These are phyloP conservation scores for Rhexocercosporidium sp. DNA, from an alignment of 2,329 filamentous ascomycete genomes.

Conservation along the genomic window DNA sequence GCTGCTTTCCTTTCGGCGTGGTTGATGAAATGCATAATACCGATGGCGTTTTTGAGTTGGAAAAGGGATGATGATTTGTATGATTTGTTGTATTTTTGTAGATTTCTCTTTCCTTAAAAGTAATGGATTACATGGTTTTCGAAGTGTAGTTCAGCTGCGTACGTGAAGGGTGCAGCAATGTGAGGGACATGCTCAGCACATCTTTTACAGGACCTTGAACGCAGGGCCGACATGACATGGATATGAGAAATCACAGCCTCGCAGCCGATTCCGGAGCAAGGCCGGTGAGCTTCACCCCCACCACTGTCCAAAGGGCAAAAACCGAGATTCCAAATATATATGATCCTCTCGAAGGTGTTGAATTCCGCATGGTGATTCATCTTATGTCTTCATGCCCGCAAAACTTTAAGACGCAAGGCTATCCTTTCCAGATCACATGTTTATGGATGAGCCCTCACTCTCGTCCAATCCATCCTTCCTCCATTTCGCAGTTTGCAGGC, in stretches of 20 bases:
- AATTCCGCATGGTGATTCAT: background rate
- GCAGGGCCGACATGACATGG: background rate
- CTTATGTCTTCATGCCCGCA: background rate
- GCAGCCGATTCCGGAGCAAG: conserved; percentile 9
- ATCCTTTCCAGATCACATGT: background rate
- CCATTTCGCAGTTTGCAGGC: too few species aligned
- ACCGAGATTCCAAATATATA: background rate
- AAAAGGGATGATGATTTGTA: conserved; percentile 19
- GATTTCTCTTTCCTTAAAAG: conserved; percentile 21
- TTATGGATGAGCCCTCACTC: background rate
- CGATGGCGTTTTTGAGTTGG: conserved; percentile 24
- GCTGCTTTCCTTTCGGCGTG: conserved; percentile 23
- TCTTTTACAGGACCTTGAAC: background rate
- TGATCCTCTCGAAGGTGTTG: background rate
- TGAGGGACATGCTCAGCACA: background rate
- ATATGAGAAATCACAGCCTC: background rate
- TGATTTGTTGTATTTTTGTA: conserved; percentile 26
- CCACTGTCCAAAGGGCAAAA: conserved; percentile 7
- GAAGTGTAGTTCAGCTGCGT: background rate
- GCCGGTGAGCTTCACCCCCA: background rate
- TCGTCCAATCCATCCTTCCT: background rate
- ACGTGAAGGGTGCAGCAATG: background rate
- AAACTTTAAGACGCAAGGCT: background rate
- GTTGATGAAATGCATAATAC: conserved; percentile 29
- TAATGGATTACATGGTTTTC: conserved; percentile 11